Conservation (phyloP, 192 early-diverging fungal species). For the Coemansia sp. region DNA sequence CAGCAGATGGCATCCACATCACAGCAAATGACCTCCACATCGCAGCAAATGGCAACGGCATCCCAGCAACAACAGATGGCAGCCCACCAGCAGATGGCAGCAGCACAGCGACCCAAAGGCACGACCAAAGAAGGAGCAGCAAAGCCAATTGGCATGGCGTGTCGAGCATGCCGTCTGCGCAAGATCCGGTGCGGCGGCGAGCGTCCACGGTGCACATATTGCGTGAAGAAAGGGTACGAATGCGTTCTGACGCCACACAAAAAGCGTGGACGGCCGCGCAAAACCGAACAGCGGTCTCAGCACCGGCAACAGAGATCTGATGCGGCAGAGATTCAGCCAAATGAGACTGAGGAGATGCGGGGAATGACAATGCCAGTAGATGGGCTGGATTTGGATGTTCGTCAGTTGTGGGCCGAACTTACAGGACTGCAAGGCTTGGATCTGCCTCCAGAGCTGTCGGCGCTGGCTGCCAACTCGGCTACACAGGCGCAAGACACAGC, state of each 20-base stretch:
- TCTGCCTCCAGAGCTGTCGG: conserved; percentile 34
- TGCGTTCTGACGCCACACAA: conserved; percentile 52
- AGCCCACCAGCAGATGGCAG: background rate
- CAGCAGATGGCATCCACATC: too few species aligned
- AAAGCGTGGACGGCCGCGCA: conserved; percentile 46
- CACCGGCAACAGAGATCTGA: background rate
- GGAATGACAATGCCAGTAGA: conserved; percentile 8
- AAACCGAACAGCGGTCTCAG: conserved; percentile 18
- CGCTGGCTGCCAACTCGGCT: conserved; percentile 24
- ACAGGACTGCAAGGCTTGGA: conserved; percentile 38
- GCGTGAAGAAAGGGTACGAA: conserved; percentile 45
- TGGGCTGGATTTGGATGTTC: conserved; percentile 31
- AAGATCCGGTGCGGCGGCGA: conserved; percentile 55
- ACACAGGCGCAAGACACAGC: conserved; percentile 14
- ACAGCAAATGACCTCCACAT: too few species aligned
- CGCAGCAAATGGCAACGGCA: background rate
- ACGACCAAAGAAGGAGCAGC: background rate
- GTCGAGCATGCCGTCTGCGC: conserved; percentile 45
- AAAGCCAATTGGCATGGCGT: conserved; percentile 51
- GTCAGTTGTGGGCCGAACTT: conserved; percentile 41
- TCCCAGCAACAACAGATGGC: background rate
- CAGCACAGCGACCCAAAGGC: background rate
- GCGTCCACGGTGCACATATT: conserved; percentile 50
- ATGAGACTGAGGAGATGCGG: background rate
- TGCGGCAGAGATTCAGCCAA: background rate